Base-by-base conservation (phyloP, 192 early-diverging fungal genomes). In the Coemansia sp. region DNA sequence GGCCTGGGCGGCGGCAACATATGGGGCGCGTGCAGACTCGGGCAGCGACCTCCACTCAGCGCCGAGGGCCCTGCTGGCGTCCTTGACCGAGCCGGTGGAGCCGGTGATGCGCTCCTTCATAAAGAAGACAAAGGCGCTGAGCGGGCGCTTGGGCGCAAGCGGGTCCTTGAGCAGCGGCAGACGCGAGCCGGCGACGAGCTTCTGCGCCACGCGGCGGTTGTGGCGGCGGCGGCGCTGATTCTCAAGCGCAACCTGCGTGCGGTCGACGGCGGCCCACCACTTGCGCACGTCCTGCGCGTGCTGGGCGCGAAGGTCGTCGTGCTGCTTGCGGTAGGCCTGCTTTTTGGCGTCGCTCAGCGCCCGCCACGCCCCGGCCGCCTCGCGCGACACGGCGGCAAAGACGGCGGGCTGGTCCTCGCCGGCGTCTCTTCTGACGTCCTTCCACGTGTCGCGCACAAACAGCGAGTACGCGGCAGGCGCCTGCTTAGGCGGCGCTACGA, bases 201-300 rank as follows among this genome's bases (percentile, higher is more conserved):
- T 15, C 62, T 50, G 27, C 38, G 53, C 65, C 24, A 58, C 43
- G 36, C 15, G 2, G 36, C 10, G 38, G 67, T 69, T 78, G 61
- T 39, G 12, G 33, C 81, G 76, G 33, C 47, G 68, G 18, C 81
- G 73, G 33, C 81, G 76, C 65, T 27, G 47, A 62, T 84, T 84
- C 70, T 84, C 81, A 39, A 84, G 69, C 18, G 69, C 55, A 2
- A 84, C 68, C 62, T 71, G 39, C 15, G 29, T 50, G 41, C n/a
- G 73, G 43, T 84, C 81, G 12, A 47, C 71, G 8, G 64, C 64
- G 15, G 24, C 53, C 81, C 81, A 84, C 77, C 76, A 84, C 50
- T 70, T n/a, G 18, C 77, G 70, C 68, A 76, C 10, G 12, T 43
- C 38, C 31, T 62, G 55, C 58, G 64, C 65, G 52, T 71, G 58